Evolutionary conservation across 805 yeast species (phyloP).

Genomic region (Candida silvatica): DNA sequence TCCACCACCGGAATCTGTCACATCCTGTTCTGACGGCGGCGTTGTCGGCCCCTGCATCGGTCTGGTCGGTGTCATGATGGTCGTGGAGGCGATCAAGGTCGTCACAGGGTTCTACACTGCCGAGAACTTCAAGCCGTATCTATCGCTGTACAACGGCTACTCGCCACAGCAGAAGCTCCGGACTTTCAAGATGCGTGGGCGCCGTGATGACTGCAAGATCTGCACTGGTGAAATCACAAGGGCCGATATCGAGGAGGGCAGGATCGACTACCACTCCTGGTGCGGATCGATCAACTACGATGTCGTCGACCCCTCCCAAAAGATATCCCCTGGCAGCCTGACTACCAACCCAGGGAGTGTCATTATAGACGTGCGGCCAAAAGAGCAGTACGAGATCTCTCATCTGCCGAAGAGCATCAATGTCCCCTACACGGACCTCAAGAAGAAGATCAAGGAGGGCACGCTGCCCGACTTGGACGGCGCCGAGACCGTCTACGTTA

Average conservation of each 20-base stretch:
- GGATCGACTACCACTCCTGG: constrained; percentile 58
- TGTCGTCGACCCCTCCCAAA: constrained; percentile 33
- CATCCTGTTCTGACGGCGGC: constrained; percentile 89
- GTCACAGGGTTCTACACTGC: constrained; percentile 45
- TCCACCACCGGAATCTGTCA: constrained; percentile 75
- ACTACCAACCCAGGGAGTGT: constrained; percentile 7
- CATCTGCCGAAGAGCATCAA: constrained; percentile 51
- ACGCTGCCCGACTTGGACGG: constrained; percentile 7
- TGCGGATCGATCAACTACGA: constrained; percentile 56
- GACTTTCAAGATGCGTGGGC: constrained; percentile 71
- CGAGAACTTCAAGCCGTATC: constrained; percentile 56
- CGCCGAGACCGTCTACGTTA: constrained; percentile 34
- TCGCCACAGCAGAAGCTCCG: constrained; percentile 54
- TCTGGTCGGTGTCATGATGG: constrained; percentile 80
- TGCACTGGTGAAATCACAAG: constrained; percentile 50
- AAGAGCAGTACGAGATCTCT: constrained; percentile 65
- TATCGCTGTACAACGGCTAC: constrained; percentile 60
- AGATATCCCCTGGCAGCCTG: constrained; percentile 37
- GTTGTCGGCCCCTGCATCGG: constrained; percentile 97
- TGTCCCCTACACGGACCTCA: constrained; percentile 49
- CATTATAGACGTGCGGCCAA: constrained; percentile 74
- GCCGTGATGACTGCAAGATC: constrained; percentile 48
- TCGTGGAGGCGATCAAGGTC: constrained; percentile 76
- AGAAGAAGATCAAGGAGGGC: constrained; percentile 19
- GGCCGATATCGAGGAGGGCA: constrained; percentile 34